Conservation (phyloP, 2,329 filamentous ascomycete genomes). For the Pseudogymnoascus sp. region DNA sequence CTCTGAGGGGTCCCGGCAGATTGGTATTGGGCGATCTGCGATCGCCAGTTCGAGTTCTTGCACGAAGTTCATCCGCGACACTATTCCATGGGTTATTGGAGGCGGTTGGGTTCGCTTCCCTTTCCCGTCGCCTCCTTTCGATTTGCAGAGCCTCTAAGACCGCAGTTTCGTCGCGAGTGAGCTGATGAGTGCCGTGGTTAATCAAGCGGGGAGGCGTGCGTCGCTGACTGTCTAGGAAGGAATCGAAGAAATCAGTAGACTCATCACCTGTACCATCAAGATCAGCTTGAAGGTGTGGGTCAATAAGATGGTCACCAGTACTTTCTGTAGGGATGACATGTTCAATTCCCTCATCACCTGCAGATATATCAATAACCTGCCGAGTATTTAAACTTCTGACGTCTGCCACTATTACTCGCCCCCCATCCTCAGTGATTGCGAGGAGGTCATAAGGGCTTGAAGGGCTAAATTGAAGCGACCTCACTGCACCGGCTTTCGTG, state of each 20-base stretch:
- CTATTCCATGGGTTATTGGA: neutral
- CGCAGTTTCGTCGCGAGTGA: conserved; percentile 47
- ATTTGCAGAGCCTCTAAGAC: conserved; percentile 51
- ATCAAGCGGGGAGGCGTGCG: neutral
- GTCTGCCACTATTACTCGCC: conserved; percentile 67
- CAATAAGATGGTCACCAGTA: conserved; percentile 18
- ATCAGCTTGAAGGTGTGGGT: conserved; percentile 21
- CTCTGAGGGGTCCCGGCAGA: conserved; percentile 24
- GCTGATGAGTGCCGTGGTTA: conserved; percentile 12
- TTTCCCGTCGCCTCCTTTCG: conserved; percentile 39
- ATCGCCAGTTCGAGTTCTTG: conserved; percentile 15
- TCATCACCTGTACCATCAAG: neutral
- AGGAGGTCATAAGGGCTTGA: conserved; percentile 78
- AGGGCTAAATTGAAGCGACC: conserved; percentile 88
- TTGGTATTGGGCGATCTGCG: conserved; percentile 20
- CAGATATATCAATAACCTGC: conserved; percentile 61
- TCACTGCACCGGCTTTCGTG: conserved; percentile 67
- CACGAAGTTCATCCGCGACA: conserved; percentile 14
- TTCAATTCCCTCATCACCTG: conserved; percentile 44
- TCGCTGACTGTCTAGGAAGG: neutral
- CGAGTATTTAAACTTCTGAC: conserved; percentile 60
- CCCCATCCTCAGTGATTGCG: conserved; percentile 88
- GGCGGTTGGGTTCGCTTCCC: conserved; percentile 20
- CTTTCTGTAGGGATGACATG: conserved; percentile 21
- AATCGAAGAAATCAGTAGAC: neutral